phyloP scores from a whole-genome alignment of 805 yeast genomes.

The Cyberlindnera saturnus region DNA sequence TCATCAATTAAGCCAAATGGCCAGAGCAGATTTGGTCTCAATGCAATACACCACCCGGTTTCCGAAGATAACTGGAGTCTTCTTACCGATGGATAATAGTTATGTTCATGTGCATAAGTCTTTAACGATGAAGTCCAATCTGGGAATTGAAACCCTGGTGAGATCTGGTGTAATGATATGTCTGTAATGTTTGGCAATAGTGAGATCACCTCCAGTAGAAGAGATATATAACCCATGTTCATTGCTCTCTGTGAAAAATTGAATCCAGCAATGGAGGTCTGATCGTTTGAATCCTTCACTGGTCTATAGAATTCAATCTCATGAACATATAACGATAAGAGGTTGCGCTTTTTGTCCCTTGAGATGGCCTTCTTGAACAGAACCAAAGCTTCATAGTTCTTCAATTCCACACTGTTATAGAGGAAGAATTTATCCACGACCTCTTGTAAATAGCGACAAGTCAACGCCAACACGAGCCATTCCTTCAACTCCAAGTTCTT shows the following conservation, averaged over 20 bases:
- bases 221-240: conserved; percentile 26
- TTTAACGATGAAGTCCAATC: conserved; percentile 23
- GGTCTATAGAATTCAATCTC: conserved; percentile 15
- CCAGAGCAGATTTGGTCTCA: conserved; percentile 40
- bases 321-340: conserved; percentile 19
- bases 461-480: conserved; percentile 26
- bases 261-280: conserved; percentile 19
- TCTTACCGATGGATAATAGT: conserved; percentile 23
- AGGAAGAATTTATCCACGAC: conserved; percentile 33
- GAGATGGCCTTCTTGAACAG: conserved; percentile 33
- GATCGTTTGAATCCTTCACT: conserved; percentile 10
- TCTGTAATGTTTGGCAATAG: conserved; percentile 41
- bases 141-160: conserved; percentile 43
- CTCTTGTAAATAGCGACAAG: conserved; percentile 32
- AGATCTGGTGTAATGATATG: conserved; percentile 37
- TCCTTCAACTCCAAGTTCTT: conserved; percentile 19
- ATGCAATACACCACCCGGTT: conserved; percentile 47
- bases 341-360: conserved; percentile 24
- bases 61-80: conserved; percentile 37
- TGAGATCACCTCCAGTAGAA: conserved; percentile 36
- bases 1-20: conserved; percentile 40
- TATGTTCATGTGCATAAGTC: conserved; percentile 22
- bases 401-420: conserved; percentile 30
- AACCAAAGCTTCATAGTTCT: conserved; percentile 9
- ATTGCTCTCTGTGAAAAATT: conserved; percentile 18